These are phyloP conservation scores for Moesziomyces sp. DNA, from an alignment of 1,284 basidiomycete species.

Conservation along the genomic window DNA sequence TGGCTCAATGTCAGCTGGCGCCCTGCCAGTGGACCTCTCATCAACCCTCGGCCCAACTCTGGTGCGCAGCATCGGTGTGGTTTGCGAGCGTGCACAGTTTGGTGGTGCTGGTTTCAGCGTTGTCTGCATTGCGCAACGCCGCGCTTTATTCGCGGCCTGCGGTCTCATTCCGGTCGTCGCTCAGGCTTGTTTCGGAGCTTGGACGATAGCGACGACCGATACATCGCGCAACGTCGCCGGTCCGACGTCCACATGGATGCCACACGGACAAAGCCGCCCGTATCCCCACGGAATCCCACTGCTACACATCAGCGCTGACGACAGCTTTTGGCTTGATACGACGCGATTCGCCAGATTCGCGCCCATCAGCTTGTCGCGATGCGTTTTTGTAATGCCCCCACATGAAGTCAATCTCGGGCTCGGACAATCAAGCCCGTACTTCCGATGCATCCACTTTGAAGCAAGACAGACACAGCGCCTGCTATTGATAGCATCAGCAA, in stretches of 20 bases:
- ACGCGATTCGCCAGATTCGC: no score
- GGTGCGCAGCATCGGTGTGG: no score
- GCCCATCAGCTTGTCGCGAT: no score
- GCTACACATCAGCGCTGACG: neutral
- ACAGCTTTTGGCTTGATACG: neutral
- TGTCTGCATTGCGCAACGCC: no score
- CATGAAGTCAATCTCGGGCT: no score
- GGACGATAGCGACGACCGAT: neutral
- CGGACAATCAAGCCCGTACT: no score
- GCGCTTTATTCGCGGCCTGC: no score
- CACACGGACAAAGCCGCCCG: conserved; percentile 17
- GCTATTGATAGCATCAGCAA: neutral
- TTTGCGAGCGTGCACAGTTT: neutral
- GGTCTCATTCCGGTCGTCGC: neutral
- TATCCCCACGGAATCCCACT: neutral
- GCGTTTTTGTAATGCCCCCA: no score
- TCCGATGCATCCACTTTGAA: no score
- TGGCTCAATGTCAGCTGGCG: neutral
- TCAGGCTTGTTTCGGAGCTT: neutral
- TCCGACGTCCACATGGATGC: conserved; percentile 26
- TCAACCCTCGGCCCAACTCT: neutral
- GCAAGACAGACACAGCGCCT: no score
- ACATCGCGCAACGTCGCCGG: conserved; percentile 3
- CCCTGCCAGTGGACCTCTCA: no score
- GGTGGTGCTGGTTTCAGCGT: no score